A percentile compares a stretch with the other conserved stretches of the same genome.
Conservation (phyloP, 2,329 filamentous ascomycete genomes). For the Chrysoporthe cubensis region DNA sequence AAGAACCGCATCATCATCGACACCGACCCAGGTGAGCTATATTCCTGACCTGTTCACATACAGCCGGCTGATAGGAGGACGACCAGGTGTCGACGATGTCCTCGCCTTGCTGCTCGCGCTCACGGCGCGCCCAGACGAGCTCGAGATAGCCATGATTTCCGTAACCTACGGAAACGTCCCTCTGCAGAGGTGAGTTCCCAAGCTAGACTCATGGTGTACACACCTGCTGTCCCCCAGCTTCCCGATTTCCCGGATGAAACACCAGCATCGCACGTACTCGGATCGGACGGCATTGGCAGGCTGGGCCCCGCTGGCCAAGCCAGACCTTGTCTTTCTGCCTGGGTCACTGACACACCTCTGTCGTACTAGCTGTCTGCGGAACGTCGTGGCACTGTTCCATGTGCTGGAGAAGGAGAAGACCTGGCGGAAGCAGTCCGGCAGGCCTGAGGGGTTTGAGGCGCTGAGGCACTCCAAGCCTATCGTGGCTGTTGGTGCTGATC, state of each 20-base stretch:
- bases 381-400: slow-evolving; percentile 88
- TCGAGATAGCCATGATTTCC: slow-evolving; percentile 84
- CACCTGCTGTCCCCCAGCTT: slow-evolving; percentile 9
- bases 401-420: slow-evolving; percentile 85
- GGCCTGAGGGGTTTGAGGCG: slow-evolving; percentile 71
- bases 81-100: slow-evolving; percentile 82
- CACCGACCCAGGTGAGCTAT: slow-evolving; percentile 76
- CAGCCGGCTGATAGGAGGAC: slow-evolving; percentile 25
- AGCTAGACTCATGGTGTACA: slow-evolving; percentile 4
- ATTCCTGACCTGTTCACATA: neutral
- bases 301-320: neutral
- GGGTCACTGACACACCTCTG: neutral
- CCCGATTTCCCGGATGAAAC: slow-evolving; percentile 16
- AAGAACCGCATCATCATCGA: slow-evolving; percentile 89
- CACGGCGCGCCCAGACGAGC: slow-evolving; percentile 77
- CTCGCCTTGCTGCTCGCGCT: slow-evolving; percentile 87
- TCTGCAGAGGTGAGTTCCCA: slow-evolving; percentile 68
- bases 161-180: slow-evolving; percentile 94
- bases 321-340: neutral
- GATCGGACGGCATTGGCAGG: neutral
- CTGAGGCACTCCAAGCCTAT: slow-evolving; percentile 77
- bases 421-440: slow-evolving; percentile 76
- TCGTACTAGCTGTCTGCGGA: slow-evolving; percentile 74
- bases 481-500: slow-evolving; percentile 83
- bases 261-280: slow-evolving; percentile 10